A percentile compares a stretch with the other conserved stretches of the same genome.
Conservation (phyloP, 2,329 filamentous ascomycete species). For the Clarireedia homoeocarpa region DNA sequence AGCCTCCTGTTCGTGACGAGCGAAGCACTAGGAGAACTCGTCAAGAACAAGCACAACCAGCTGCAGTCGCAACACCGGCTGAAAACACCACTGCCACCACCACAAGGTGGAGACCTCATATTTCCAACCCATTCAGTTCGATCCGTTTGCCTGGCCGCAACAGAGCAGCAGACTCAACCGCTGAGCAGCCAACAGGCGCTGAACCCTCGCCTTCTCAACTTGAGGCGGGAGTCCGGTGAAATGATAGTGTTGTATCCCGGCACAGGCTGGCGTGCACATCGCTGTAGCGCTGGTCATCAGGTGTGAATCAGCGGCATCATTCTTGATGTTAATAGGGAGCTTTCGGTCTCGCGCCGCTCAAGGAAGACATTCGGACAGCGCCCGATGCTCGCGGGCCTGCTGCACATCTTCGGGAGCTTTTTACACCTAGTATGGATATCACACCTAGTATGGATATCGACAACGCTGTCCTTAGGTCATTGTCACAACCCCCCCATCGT, state of each 20-base stretch:
- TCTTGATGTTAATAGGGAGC: no score
- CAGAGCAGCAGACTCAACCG: slow-evolving; percentile 9
- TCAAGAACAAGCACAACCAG: not conserved
- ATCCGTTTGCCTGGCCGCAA: slow-evolving; percentile 18
- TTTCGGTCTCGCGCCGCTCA: no score
- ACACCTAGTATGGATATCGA: no score
- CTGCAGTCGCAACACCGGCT: slow-evolving; percentile 3
- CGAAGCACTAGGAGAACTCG: not conserved
- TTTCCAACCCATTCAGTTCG: slow-evolving; percentile 23
- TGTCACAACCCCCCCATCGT: not conserved
- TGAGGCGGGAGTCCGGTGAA: slow-evolving; percentile 22
- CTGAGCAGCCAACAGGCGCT: slow-evolving; percentile 5
- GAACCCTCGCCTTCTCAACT: slow-evolving; percentile 29
- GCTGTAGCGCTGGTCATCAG: no score
- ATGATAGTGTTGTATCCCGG: not conserved
- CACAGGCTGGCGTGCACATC: not conserved
- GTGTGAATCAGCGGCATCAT: no score
- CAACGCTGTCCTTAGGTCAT: not conserved
- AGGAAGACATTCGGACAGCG: no score
- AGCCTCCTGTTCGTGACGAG: not conserved
- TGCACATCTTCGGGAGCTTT: no score
- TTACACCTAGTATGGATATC: no score
- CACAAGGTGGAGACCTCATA: slow-evolving; percentile 20
- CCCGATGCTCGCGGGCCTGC: no score
- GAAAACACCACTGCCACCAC: slow-evolving; percentile 7